Evolutionary conservation across 768 basidiomycete genomes (phyloP).

Genomic region (Lactifluus volemus): DNA sequence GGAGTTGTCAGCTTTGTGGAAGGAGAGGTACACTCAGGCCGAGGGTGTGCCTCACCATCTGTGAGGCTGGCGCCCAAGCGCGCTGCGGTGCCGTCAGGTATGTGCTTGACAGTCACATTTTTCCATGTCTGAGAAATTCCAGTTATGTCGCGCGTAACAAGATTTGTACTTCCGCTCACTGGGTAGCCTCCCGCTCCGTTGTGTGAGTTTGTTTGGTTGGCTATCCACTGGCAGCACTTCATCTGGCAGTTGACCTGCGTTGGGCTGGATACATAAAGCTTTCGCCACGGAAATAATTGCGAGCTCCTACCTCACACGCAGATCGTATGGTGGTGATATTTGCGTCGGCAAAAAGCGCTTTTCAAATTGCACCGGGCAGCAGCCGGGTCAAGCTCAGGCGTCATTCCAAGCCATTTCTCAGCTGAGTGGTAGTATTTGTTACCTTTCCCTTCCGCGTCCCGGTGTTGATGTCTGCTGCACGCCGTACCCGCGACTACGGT

Average conservation of each 20-base stretch:
- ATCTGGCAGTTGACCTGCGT: too few relatives aligned
- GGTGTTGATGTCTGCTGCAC: slow-evolving; percentile 1
- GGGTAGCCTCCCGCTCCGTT: background rate
- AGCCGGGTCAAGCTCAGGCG: background rate
- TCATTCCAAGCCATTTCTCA: background rate
- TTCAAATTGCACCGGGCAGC: background rate
- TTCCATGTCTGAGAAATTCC: too few relatives aligned
- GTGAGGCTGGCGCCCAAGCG: too few relatives aligned
- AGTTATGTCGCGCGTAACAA: background rate
- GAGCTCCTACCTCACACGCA: too few relatives aligned
- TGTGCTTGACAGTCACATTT: background rate
- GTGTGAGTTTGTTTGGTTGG: too few relatives aligned
- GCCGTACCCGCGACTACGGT: slow-evolving; percentile 13
- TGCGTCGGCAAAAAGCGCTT: background rate
- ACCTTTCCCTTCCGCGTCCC: background rate
- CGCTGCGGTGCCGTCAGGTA: background rate
- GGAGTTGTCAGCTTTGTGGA: too few relatives aligned
- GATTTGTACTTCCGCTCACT: background rate
- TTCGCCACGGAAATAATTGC: too few relatives aligned
- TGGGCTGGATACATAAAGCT: too few relatives aligned
- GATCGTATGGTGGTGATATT: background rate
- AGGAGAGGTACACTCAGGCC: background rate
- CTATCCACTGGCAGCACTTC: too few relatives aligned
- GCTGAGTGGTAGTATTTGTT: slow-evolving; percentile 8
- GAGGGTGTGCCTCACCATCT: background rate